Percentiles rank a stretch among this genome's conserved stretches.
phyloP scores from a whole-genome alignment of 1,284 basidiomycete species.

The Ceratorhiza oryzae-sativae region DNA sequence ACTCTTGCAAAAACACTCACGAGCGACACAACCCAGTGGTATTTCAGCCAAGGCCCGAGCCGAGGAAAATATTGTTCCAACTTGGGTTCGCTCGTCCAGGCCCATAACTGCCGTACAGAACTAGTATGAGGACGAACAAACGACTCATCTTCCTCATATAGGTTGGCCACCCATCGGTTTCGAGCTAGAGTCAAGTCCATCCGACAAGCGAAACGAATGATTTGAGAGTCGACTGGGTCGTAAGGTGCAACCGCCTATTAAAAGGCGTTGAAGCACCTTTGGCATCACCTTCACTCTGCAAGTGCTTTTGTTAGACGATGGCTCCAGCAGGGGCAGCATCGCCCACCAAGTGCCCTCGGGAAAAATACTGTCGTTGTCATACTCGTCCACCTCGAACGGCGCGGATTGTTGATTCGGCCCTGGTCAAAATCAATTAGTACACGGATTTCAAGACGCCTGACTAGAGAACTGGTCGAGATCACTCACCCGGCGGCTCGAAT shows the following conservation, averaged over 20 bases:
- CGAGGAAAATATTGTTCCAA: neutral
- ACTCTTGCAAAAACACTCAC: neutral
- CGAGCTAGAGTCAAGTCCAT: neutral
- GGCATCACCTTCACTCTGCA: no score
- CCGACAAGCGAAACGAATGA: neutral
- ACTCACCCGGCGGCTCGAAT: neutral
- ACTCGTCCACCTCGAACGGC: neutral
- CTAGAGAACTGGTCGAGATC: neutral
- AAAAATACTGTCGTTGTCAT: no score
- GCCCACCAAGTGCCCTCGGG: no score
- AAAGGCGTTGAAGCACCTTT: neutral
- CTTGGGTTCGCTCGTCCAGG: neutral
- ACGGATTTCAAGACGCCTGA: neutral
- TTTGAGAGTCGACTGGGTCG: neutral
- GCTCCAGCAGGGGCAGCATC: no score
- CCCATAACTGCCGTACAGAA: neutral
- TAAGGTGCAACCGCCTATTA: neutral
- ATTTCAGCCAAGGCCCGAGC: neutral
- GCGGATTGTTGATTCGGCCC: neutral
- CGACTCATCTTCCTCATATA: neutral
- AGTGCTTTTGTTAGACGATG: no score
- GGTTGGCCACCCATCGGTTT: neutral
- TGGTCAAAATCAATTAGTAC: neutral
- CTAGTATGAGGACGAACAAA: neutral
- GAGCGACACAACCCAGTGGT: slow-evolving; percentile 1